Evolutionary conservation across 305 asterid genomes (phyloP), one percentile per base, ranked within the genome.

Genomic region (Solanum aculeatissimum): DNA sequence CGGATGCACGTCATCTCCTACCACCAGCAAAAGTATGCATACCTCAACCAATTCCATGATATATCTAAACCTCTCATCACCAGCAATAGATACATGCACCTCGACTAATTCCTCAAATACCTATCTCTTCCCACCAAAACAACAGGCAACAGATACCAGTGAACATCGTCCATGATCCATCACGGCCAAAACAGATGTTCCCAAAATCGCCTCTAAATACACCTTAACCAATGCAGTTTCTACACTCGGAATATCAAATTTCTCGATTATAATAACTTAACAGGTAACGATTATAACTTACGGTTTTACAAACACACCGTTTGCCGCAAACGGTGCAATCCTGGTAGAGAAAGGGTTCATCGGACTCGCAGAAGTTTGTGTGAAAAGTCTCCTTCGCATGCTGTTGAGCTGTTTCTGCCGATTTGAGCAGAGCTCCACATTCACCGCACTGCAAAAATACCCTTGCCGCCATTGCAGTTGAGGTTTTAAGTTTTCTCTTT

Each of bases 341-440:
- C 84, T 91, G 92, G 87, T 92, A 91, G 49, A 92, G 94, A 49
- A 97, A 93, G 9, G 97, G 89, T 86, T 97, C 98, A 0, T 94
- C 91, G 32, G 98, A 95, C 89, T 97, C 99, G 14, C 79, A 84
- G 85, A 95, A 95, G 90, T 92, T 93, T 82, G 91, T 2, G 91
- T 97, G 98, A 40, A 88, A 91, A 84, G 94, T 93, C 49, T 92
- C 85, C 85, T 97, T 97, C 0, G 98, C 99, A 88, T 97, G 99
- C 84, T 92, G 94, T 84, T 93, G 97, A 15, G 98, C 99, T 88
- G 92, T 98, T 86, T 91, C 96, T 79, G 92, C 95, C 7, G 99
- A 93, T 87, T 89, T 94, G 69, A 97, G 78, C 21, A 95, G 91
- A 83, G 94, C 86, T 42, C 98, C 98, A 80, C 99, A 97, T 70